Conservation (phyloP, 1,139 yeast species). For the Suhomyces ambrosiae region DNA sequence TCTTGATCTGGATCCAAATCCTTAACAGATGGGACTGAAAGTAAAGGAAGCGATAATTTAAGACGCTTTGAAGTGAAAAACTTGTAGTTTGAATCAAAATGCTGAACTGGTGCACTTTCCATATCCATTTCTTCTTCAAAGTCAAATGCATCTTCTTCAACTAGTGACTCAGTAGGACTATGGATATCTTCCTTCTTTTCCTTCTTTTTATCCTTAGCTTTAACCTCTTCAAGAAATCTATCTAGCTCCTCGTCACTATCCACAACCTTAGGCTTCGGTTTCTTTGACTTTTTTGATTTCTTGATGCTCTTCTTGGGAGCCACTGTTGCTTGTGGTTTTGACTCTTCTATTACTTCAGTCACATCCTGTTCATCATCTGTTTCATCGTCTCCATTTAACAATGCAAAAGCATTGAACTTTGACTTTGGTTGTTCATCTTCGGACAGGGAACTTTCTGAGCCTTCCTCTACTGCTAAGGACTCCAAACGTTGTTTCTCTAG, state of each 20-base stretch:
- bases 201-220: slow-evolving; percentile 32
- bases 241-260: slow-evolving; percentile 48
- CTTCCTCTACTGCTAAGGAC: slow-evolving; percentile 16
- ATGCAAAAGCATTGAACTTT: slow-evolving; percentile 55
- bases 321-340: no score
- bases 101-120: slow-evolving; percentile 37
- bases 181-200: slow-evolving; percentile 2
- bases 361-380: slow-evolving; percentile 29
- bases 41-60: slow-evolving; percentile 37
- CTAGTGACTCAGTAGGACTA: slow-evolving; percentile 11
- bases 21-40: slow-evolving; percentile 48
- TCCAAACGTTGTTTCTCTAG: slow-evolving; percentile 49
- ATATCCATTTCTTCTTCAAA: slow-evolving; percentile 36
- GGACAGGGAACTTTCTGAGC: slow-evolving; percentile 7
- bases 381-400: slow-evolving; percentile 46
- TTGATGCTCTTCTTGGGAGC: slow-evolving; percentile 27
- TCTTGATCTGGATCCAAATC: slow-evolving; percentile 82
- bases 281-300: slow-evolving; percentile 11
- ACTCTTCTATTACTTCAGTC: slow-evolving; percentile 17
- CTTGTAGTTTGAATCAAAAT: slow-evolving; percentile 45
- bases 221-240: slow-evolving; percentile 37
- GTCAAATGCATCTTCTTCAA: slow-evolving; percentile 30
- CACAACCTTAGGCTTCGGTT: slow-evolving; percentile 9
- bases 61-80: slow-evolving; percentile 48
- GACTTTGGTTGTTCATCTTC: slow-evolving; percentile 14